phyloP scores from a whole-genome alignment of 1,284 basidiomycete genomes.

The Tylopilus sp. region DNA sequence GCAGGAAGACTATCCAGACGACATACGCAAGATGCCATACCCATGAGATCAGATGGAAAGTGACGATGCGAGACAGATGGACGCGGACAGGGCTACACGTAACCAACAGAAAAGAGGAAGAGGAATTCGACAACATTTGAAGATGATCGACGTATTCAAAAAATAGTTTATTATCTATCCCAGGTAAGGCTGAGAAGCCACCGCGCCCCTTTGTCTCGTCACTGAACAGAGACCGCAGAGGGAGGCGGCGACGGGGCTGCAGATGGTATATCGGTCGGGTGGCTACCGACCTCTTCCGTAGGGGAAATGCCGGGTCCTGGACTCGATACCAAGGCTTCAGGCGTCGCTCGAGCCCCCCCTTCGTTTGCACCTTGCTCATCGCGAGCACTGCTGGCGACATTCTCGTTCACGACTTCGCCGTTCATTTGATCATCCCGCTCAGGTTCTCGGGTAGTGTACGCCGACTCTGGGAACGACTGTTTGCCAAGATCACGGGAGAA shows the following conservation, averaged over 20 bases:
- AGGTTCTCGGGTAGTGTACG: constrained; percentile 27
- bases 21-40: constrained; percentile 17
- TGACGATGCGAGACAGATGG: constrained; percentile 9
- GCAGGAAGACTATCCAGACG: constrained; percentile 17
- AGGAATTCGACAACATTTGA: constrained; percentile 24
- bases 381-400: constrained; percentile 9
- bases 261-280: constrained; percentile 25
- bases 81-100: constrained; percentile 14
- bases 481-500: constrained; percentile 33
- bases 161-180: constrained; percentile 33
- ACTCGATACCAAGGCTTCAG: constrained; percentile 14
- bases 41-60: constrained; percentile 14
- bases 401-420: constrained; percentile 22
- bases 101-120: constrained; percentile 5
- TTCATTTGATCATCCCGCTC: constrained; percentile 21
- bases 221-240: constrained; percentile 30
- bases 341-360: constrained; percentile 13
- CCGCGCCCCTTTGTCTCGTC: constrained; percentile 8
- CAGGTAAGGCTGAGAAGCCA: constrained; percentile 8
- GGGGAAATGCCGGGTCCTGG: constrained; percentile 23
- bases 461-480: constrained; percentile 24
- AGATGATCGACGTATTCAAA: constrained; percentile 37
- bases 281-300: constrained; percentile 24
- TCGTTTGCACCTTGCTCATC: constrained; percentile 12
- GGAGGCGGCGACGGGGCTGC: constrained; percentile 31